Evolutionary conservation across 2,329 filamentous ascomycete species (phyloP).

Genomic region (Fusarium solani-melongenae): DNA sequence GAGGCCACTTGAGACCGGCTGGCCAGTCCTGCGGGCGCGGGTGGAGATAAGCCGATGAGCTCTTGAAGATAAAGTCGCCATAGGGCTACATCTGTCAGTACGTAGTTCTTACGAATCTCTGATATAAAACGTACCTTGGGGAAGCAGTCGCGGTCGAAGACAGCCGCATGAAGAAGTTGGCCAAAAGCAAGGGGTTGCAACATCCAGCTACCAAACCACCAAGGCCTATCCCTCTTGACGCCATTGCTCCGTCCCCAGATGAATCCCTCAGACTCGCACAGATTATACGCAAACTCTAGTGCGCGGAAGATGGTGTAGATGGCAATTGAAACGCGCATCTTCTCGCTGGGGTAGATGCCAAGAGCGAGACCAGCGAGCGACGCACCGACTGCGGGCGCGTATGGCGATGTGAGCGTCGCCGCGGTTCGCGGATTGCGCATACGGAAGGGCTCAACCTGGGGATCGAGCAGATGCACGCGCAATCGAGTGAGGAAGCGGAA

Average conservation of each 20-base stretch:
- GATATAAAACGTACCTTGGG: conserved; percentile 62
- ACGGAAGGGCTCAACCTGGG: conserved; percentile 84
- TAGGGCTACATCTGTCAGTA: conserved; percentile 42
- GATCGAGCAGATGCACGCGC: conserved; percentile 80
- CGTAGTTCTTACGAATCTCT: background rate
- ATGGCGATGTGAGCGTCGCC: conserved; percentile 79
- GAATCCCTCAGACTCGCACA: conserved; percentile 78
- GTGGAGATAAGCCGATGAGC: conserved; percentile 84
- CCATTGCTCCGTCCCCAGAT: conserved; percentile 70
- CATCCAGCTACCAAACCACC: conserved; percentile 89
- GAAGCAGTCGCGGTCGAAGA: conserved; percentile 82
- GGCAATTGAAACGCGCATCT: conserved; percentile 80
- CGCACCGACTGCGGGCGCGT: conserved; percentile 90
- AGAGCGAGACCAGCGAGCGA: conserved; percentile 87
- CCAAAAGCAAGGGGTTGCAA: conserved; percentile 81
- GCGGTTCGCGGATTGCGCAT: conserved; percentile 83
- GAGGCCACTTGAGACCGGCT: conserved; percentile 76
- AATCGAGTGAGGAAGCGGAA: conserved; percentile 89
- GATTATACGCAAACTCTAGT: conserved; percentile 88
- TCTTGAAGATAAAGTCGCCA: conserved; percentile 70
- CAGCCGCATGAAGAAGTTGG: conserved; percentile 79
- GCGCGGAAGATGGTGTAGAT: conserved; percentile 86
- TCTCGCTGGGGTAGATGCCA: conserved; percentile 74
- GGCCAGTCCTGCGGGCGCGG: conserved; percentile 76
- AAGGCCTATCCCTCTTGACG: conserved; percentile 71